Evolutionary conservation across 176 grass and related monocot genomes (phyloP), one percentile per base, ranked within the genome.

Genomic region (Oryza nivara): DNA sequence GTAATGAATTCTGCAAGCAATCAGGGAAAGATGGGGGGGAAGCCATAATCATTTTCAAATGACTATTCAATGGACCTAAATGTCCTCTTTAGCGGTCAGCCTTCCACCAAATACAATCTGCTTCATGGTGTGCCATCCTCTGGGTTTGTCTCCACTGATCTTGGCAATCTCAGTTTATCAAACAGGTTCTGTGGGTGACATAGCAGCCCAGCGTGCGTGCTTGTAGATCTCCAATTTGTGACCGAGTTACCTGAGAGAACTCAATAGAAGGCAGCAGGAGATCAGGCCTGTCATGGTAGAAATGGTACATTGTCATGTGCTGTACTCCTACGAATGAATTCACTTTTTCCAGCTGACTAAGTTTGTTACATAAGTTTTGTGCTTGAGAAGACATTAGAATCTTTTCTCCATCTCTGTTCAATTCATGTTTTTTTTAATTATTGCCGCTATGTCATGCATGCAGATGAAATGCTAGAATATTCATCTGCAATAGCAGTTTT

Each of bases 231-330:
- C 93, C 96, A 79, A 98, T 95, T 78, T 98, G 91, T 68, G 93
- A 87, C 61, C 95, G 44, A 30, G 89, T 98, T 26, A 92, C 89
- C 44, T 88, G 78, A 30, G 82, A 82, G 71, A 92, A 98, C 13
- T 91, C 96, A 25, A 98, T 86, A 78, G 89, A 75, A 52, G 93
- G 89, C 32, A 98, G 85, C 41, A 98, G 75, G 66, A 90, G 83
- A 67, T 98, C 96, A 74, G 96, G 96, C 71, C 81, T 95, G 35
- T 98, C 96, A 58, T 94, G 89, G 86, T 98, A 92, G 73, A 98
- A 98, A 78, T 98, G 96, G 81, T 90, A 98, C 72, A 87, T 89
- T 11, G 91, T 88, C 11, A 54, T 20, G 66, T 77, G 82, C 5
- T 22, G 66, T 65, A 9, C n/a, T 38, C 14, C 60, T 35, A 56